Base-by-base conservation (phyloP, 441 rosid species). In the Gossypium trilobum region DNA sequence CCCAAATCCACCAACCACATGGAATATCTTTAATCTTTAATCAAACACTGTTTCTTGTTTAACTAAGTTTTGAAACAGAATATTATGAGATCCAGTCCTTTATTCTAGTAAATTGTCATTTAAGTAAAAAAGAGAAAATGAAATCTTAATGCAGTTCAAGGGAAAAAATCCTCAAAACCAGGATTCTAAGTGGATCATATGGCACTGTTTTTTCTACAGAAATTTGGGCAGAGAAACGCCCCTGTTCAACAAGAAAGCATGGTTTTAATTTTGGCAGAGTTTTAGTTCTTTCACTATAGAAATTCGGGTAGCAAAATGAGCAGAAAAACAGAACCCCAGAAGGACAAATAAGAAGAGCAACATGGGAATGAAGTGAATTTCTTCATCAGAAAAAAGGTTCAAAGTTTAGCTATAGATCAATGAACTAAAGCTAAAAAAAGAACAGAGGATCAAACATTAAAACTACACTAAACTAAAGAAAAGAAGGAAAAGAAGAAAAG, bases 1-100 rank as follows among this genome's bases (percentile, higher is more conserved):
- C 65, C 76, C 3, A 78, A 69, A 79, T 78, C 83, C 66, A 78
- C 72, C 82, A 61, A 64, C 74, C 19, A 52, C 57, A 51, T 33
- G 39, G 51, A 67, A 17, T 33, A 50, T 60, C 39, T 33, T 6
- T 33, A 33, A 33, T 33, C 39, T 33, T 33, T 74, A 2, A 74
- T 52, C 61, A 62, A 36, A 52, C 68, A 16, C 16, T 58, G 13
- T 23, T 22, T 52, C 42, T 22, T 6, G 60, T 72, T 75, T 56
- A 74, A 74, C 76, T 31, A 61, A 70, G 62, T 74, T 72, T 46
- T n/a, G 20, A 39, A 60, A 17, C 44, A 48, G 54, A 70, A n/a
- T 27, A 56, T 70, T 39, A 44, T 42, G 9, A 57, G 3, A 17
- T 52, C 57, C 8, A 52, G 5, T 52, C 16, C 5, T 52, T 52